Conservation (phyloP, 106 monocot genomes). For the Dendrobium nobile region DNA sequence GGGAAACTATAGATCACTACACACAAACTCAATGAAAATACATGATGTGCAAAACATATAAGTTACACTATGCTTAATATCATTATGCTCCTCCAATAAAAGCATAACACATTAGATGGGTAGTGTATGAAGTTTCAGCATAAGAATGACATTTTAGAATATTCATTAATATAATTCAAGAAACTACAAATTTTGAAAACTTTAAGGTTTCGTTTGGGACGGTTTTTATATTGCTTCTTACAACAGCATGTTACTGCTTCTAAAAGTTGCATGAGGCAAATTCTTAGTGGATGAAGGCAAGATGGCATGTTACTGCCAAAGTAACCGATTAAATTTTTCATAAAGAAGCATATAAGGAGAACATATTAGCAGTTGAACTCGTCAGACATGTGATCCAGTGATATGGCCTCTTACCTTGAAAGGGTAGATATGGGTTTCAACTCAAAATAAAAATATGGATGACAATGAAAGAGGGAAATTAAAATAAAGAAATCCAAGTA, state of each 20-base stretch:
- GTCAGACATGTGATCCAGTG: no score
- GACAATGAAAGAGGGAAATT: background rate
- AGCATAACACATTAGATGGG: background rate
- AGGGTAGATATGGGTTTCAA: background rate
- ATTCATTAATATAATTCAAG: background rate
- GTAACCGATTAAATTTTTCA: background rate
- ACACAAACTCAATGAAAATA: background rate
- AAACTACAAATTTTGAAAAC: slow-evolving; percentile 2
- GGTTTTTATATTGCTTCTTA: no score
- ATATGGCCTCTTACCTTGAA: background rate
- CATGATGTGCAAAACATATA: background rate
- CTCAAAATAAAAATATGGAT: background rate
- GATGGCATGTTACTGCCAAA: background rate
- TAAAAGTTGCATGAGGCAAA: background rate
- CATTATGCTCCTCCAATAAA: background rate
- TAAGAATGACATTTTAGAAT: background rate
- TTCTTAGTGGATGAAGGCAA: background rate
- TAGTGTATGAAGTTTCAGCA: background rate
- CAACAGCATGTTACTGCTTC: background rate
- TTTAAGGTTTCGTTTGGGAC: background rate
- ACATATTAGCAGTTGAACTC: background rate
- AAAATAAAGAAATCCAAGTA: background rate
- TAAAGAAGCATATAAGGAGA: background rate
- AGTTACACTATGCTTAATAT: background rate
- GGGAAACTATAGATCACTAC: background rate